phyloP scores from a whole-genome alignment of 768 basidiomycete genomes.

The Mycena latifolia region DNA sequence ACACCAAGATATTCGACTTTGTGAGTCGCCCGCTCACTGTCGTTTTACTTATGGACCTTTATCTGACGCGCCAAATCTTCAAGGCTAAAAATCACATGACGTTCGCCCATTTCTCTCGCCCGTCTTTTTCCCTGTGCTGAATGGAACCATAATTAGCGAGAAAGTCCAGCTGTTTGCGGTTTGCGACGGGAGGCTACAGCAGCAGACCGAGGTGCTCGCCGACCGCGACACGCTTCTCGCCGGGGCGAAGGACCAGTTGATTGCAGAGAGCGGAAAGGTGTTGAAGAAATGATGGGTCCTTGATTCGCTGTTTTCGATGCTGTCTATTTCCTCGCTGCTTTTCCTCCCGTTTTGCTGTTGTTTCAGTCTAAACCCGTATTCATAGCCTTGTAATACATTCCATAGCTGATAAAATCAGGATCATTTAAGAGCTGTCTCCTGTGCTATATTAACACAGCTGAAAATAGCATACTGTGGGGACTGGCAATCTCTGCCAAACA shows the following conservation, averaged over 20 bases:
- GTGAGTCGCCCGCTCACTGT: slow-evolving; percentile 47
- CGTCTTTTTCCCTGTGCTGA: background rate
- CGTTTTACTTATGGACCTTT: background rate
- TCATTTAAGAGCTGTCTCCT: too few relatives aligned
- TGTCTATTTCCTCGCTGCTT: too few relatives aligned
- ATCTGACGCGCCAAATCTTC: background rate
- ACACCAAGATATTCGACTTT: slow-evolving; percentile 60
- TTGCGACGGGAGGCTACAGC: slow-evolving; percentile 56
- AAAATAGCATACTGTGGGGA: too few relatives aligned
- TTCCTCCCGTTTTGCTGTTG: too few relatives aligned
- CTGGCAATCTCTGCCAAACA: too few relatives aligned
- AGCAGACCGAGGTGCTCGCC: slow-evolving; percentile 53
- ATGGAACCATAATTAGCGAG: slow-evolving; percentile 45
- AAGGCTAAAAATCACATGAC: slow-evolving; percentile 66
- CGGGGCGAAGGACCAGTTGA: slow-evolving; percentile 50
- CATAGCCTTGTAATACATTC: too few relatives aligned
- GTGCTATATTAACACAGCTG: too few relatives aligned
- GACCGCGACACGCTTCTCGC: slow-evolving; percentile 56
- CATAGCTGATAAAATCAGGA: too few relatives aligned
- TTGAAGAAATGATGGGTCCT: too few relatives aligned
- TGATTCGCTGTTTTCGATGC: too few relatives aligned
- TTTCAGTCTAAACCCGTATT: too few relatives aligned
- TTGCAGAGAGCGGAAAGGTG: slow-evolving; percentile 30
- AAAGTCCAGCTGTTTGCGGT: slow-evolving; percentile 62
- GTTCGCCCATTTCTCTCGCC: slow-evolving; percentile 44